Percentiles rank a stretch among this genome's conserved stretches.
Conservation (phyloP, 2,329 filamentous ascomycete species). For the Nigrospora sphaerica region DNA sequence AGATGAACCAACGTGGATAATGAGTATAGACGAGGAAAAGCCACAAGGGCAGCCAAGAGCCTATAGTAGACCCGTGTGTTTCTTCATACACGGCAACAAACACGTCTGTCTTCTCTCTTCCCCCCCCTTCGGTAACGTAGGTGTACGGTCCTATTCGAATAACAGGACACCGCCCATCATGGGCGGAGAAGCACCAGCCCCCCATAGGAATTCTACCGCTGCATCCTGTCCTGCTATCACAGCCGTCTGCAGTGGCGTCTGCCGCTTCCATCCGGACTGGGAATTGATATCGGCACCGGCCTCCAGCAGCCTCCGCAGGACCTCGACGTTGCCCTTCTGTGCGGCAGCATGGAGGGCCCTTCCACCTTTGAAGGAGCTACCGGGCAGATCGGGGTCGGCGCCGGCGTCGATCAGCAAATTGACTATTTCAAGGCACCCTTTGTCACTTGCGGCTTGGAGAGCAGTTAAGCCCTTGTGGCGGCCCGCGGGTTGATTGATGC, state of each 20-base stretch:
- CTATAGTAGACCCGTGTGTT: too few species aligned
- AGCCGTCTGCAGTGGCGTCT: conserved; percentile 26
- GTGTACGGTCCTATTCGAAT: conserved; percentile 3
- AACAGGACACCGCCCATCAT: conserved; percentile 11
- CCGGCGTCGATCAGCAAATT: conserved; percentile 18
- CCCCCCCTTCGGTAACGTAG: too few species aligned
- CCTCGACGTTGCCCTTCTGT: conserved; percentile 14
- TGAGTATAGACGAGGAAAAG: too few species aligned
- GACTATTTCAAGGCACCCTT: conserved; percentile 14
- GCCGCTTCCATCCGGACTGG: conserved; percentile 14
- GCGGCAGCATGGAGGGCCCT: conserved; percentile 31
- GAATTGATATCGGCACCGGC: conserved; percentile 29
- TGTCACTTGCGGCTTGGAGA: conserved; percentile 28
- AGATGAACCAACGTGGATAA: too few species aligned
- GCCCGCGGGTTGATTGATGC: conserved; percentile 23
- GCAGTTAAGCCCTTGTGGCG: conserved; percentile 30
- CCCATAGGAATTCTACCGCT: conserved; percentile 30
- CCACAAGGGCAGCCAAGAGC: too few species aligned
- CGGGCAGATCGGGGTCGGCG: conserved; percentile 21
- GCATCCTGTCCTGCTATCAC: conserved; percentile 28
- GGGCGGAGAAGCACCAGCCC: conserved; percentile 20
- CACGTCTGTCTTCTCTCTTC: too few species aligned
- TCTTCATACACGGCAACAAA: too few species aligned
- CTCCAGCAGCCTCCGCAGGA: conserved; percentile 22
- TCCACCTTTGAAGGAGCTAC: conserved; percentile 23